Conservation (phyloP, 2,329 filamentous ascomycete species). For the Fusarium anguioides region DNA sequence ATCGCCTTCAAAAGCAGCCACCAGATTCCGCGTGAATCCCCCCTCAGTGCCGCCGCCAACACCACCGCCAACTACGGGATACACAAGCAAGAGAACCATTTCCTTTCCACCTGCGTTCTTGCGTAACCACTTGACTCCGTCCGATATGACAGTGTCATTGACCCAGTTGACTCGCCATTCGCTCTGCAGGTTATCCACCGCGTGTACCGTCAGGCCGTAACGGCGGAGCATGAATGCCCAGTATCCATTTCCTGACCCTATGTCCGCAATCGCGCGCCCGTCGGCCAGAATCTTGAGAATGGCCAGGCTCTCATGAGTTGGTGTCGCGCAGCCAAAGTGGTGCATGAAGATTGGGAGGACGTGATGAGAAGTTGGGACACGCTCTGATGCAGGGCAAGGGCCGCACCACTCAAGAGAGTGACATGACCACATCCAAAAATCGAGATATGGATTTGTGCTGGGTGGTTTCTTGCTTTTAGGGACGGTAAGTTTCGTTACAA, state of each 20-base stretch:
- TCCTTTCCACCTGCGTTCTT: constrained; percentile 61
- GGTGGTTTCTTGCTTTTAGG: constrained; percentile 59
- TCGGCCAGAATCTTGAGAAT: constrained; percentile 68
- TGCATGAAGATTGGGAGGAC: constrained; percentile 80
- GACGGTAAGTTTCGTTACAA: constrained; percentile 54
- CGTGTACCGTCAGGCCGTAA: constrained; percentile 64
- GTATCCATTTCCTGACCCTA: constrained; percentile 80
- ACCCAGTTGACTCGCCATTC: constrained; percentile 78
- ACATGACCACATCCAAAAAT: constrained; percentile 74
- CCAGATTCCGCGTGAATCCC: constrained; percentile 71
- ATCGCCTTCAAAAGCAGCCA: constrained; percentile 71
- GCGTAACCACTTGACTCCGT: constrained; percentile 70
- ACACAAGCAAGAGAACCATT: constrained; percentile 75
- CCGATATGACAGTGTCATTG: constrained; percentile 69
- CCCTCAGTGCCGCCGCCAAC: constrained; percentile 72
- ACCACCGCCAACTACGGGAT: constrained; percentile 74
- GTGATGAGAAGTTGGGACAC: constrained; percentile 70
- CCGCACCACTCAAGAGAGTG: constrained; percentile 74
- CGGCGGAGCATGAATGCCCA: constrained; percentile 77
- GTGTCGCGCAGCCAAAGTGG: constrained; percentile 80
- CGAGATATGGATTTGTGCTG: constrained; percentile 71
- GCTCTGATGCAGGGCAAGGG: constrained; percentile 63
- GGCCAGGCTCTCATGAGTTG: constrained; percentile 72
- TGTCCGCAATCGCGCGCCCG: constrained; percentile 67
- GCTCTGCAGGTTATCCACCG: constrained; percentile 75